Evolutionary conservation across 1,284 basidiomycete genomes (phyloP).

Genomic region (Gymnopus androsaceus): DNA sequence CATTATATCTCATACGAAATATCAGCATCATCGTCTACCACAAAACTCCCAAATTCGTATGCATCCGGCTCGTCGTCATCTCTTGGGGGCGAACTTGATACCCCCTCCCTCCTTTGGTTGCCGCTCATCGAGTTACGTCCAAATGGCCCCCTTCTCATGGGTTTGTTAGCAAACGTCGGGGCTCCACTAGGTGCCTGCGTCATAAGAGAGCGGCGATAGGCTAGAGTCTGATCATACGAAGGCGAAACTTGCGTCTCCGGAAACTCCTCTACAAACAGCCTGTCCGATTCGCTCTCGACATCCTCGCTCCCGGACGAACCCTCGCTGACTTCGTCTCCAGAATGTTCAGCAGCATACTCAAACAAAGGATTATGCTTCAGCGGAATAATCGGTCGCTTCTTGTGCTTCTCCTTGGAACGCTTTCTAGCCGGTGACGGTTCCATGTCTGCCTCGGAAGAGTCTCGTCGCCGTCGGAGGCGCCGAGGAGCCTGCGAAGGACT

Average conservation of each 20-base stretch:
- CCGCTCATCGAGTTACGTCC: conserved; percentile 27
- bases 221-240: conserved; percentile 73
- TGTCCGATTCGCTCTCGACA: conserved; percentile 68
- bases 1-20: conserved; percentile 28
- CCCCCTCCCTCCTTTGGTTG: conserved; percentile 29
- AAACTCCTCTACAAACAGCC: conserved; percentile 65
- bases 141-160: conserved; percentile 45
- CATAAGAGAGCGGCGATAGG: conserved; percentile 69
- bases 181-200: conserved; percentile 59
- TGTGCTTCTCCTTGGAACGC: conserved; percentile 27
- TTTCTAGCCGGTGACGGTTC: conserved; percentile 32
- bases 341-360: conserved; percentile 73
- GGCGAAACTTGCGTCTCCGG: conserved; percentile 71
- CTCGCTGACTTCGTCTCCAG: conserved; percentile 75
- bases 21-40: conserved; percentile 71
- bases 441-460: not conserved
- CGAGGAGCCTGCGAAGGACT: not conserved
- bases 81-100: conserved; percentile 63
- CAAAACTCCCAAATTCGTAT: conserved; percentile 73
- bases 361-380: conserved; percentile 53
- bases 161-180: conserved; percentile 57
- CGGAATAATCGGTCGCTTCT: conserved; percentile 28
- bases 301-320: conserved; percentile 61
- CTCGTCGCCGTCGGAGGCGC: conserved; percentile 11
- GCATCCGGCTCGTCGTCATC: conserved; percentile 54